A percentile compares a stretch with the other conserved stretches of the same genome.
Evolutionary conservation across 495 filamentous ascomycete genomes (phyloP).

Genomic region (Copromyces sp.): DNA sequence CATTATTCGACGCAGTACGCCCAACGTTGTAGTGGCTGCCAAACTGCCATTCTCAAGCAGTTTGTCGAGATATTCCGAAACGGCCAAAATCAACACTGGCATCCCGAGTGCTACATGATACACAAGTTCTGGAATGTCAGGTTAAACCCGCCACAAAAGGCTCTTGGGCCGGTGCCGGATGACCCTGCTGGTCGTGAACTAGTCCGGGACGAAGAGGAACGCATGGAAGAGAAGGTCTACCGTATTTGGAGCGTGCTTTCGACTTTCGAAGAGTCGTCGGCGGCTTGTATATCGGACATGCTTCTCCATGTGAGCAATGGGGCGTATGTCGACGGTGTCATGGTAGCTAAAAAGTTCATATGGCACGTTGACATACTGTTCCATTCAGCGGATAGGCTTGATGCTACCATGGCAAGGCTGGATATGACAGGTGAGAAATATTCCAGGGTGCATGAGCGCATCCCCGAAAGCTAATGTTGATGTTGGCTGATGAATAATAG

Average conservation of each 20-base stretch:
- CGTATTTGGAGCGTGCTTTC: conserved; percentile 97
- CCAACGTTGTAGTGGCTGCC: conserved; percentile 90
- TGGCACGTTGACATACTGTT: conserved; percentile 92
- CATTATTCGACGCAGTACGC: conserved; percentile 98
- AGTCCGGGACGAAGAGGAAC: conserved; percentile 77
- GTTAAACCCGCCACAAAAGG: conserved; percentile 42
- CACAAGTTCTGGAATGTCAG: conserved; percentile 99
- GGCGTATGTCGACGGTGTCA: conserved; percentile 86
- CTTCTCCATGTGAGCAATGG: conserved; percentile 98
- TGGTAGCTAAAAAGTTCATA: conserved; percentile 95
- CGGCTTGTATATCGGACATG: conserved; percentile 99
- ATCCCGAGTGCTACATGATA: conserved; percentile 99
- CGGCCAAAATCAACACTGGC: conserved; percentile 97
- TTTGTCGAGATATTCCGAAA: conserved; percentile 99
- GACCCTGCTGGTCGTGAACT: conserved; percentile 63
- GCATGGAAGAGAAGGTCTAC: conserved; percentile 96
- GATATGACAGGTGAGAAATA: conserved; percentile 60
- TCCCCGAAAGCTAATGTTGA: background rate
- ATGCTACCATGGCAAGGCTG: conserved; percentile 54
- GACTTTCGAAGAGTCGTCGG: conserved; percentile 93
- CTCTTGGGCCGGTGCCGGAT: conserved; percentile 46
- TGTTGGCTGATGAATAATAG: conserved; percentile 32
- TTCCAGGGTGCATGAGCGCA: background rate
- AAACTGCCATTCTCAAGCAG: conserved; percentile 96
- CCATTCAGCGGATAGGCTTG: conserved; percentile 74